These are phyloP conservation scores for Wickerhamomyces sp. DNA, from an alignment of 1,139 yeast species.

Conservation along the genomic window DNA sequence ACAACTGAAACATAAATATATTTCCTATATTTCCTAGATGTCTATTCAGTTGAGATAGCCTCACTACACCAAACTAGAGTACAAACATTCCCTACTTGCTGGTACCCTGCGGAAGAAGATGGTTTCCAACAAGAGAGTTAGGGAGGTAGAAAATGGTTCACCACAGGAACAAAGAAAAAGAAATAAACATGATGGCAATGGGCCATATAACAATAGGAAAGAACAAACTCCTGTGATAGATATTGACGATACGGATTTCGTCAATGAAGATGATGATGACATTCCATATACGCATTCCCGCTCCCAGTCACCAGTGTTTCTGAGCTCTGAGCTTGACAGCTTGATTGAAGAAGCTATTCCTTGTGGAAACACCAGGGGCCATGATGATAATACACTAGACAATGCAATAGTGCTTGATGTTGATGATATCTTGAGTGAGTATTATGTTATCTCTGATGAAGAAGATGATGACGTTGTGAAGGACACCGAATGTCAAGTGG, in stretches of 20 bases:
- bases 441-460: slow-evolving; percentile 17
- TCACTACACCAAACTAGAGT: no score
- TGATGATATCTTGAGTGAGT: slow-evolving; percentile 12
- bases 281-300: slow-evolving; percentile 24
- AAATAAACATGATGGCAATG: background rate
- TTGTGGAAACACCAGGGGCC: background rate
- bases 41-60: no score
- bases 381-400: background rate
- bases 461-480: slow-evolving; percentile 7
- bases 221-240: background rate
- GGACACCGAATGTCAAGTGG: slow-evolving; percentile 5
- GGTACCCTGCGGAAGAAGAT: background rate
- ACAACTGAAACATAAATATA: no score
- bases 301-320: slow-evolving; percentile 15
- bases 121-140: background rate
- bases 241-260: background rate
- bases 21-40: no score
- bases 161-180: background rate
- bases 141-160: background rate
- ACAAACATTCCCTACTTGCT: no score
- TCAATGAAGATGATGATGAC: slow-evolving; percentile 21
- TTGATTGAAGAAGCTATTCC: background rate
- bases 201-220: background rate
- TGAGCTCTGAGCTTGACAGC: slow-evolving; percentile 3
- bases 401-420: slow-evolving; percentile 2